phyloP scores from a whole-genome alignment of 2,329 filamentous ascomycete genomes.

The Penicillium thymicola region DNA sequence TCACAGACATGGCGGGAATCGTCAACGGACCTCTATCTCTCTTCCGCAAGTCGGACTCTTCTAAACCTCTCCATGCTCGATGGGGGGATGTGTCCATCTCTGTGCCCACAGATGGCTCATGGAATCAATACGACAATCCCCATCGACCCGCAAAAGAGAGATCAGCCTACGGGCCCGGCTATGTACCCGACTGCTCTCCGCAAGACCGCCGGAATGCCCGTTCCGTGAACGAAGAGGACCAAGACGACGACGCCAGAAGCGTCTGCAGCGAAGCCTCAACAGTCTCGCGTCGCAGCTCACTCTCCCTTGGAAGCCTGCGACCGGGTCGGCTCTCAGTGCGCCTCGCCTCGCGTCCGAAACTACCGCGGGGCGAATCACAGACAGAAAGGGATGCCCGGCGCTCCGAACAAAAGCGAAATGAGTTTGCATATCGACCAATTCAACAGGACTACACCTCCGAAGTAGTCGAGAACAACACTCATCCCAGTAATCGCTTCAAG shows the following conservation, averaged over 20 bases:
- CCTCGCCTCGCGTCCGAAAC: slow-evolving; percentile 24
- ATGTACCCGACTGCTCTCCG: slow-evolving; percentile 21
- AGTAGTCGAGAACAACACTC: slow-evolving; percentile 21
- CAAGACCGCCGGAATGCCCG: slow-evolving; percentile 2
- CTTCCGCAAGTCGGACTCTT: slow-evolving; percentile 28
- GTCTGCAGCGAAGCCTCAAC: neutral
- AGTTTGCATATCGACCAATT: slow-evolving; percentile 37
- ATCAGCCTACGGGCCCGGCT: slow-evolving; percentile 29
- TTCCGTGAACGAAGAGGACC: slow-evolving; percentile 3
- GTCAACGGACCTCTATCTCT: slow-evolving; percentile 30
- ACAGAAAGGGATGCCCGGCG: slow-evolving; percentile 9
- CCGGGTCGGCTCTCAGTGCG: slow-evolving; percentile 30
- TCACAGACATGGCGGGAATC: slow-evolving; percentile 25
- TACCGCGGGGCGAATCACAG: slow-evolving; percentile 8
- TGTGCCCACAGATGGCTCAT: slow-evolving; percentile 38
- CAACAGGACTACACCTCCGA: slow-evolving; percentile 31
- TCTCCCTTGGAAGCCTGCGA: slow-evolving; percentile 22
- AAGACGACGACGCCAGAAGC: slow-evolving; percentile 13
- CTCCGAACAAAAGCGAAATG: slow-evolving; percentile 12
- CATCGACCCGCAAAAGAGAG: slow-evolving; percentile 19
- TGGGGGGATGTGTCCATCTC: slow-evolving; percentile 41
- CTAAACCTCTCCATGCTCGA: slow-evolving; percentile 34
- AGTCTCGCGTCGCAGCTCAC: slow-evolving; percentile 16
- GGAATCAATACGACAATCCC: slow-evolving; percentile 35
- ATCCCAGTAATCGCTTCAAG: slow-evolving; percentile 22